phyloP scores from a whole-genome alignment of 1,139 yeast species.

The Debaryomyces sp. region DNA sequence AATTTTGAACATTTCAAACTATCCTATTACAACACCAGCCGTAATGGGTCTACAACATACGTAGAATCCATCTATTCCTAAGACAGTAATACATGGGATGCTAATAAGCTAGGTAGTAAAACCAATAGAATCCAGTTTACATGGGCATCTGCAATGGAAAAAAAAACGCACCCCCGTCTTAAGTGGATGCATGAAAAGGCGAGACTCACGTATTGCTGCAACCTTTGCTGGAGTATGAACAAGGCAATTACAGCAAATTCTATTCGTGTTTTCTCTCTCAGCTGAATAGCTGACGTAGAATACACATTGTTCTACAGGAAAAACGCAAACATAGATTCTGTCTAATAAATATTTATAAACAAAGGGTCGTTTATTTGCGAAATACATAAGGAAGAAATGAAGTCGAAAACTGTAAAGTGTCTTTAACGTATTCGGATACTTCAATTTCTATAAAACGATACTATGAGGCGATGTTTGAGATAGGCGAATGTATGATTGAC shows the following conservation, averaged over 20 bases:
- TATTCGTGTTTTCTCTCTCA: neutral
- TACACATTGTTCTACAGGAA: neutral
- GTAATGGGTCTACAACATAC: neutral
- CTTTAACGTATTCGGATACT: neutral
- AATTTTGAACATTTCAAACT: neutral
- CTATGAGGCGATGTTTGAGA: no score
- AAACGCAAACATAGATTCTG: neutral
- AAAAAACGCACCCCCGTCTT: neutral
- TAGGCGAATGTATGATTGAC: no score
- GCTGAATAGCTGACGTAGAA: neutral
- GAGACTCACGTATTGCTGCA: neutral
- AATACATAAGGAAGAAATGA: neutral
- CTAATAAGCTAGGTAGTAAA: neutral
- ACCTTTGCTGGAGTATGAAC: neutral
- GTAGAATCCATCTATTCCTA: neutral
- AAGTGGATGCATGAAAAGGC: neutral
- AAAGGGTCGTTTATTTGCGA: neutral
- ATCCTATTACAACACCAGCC: neutral
- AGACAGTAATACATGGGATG: neutral
- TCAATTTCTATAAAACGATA: neutral
- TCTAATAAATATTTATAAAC: neutral
- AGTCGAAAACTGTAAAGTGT: neutral
- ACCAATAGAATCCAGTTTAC: neutral
- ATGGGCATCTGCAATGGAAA: neutral
- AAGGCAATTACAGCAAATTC: neutral